Percentiles rank a stretch among this genome's conserved stretches.
phyloP scores from a whole-genome alignment of 176 grass and related monocot species.

The Musa troglodytarum region DNA sequence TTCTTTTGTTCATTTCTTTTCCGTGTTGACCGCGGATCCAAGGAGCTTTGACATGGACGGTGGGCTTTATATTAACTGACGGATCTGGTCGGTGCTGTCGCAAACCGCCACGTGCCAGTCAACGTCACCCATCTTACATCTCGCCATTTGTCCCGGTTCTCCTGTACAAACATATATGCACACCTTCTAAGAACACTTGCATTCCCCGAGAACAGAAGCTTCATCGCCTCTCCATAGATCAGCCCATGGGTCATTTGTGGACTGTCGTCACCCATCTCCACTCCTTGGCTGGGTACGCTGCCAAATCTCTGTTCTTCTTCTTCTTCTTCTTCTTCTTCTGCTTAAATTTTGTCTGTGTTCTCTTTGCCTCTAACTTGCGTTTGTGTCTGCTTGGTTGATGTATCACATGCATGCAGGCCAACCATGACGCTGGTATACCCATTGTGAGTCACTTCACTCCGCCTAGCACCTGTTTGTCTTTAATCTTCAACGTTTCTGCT shows the following conservation, averaged over 20 bases:
- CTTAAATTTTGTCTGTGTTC: not conserved
- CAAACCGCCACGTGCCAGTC: conserved; percentile 18
- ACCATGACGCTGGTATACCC: conserved; percentile 67
- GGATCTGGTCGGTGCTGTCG: conserved; percentile 34
- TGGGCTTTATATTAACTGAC: not conserved
- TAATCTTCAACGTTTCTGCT: not conserved
- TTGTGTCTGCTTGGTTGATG: not conserved
- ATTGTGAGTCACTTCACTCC: conserved; percentile 32
- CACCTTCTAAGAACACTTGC: not conserved
- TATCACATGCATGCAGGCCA: conserved; percentile 37
- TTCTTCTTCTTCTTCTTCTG: not conserved
- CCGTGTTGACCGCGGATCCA: no score
- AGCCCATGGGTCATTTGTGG: conserved; percentile 43
- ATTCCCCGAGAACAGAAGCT: no score
- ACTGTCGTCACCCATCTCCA: conserved; percentile 56
- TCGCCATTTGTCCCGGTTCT: conserved; percentile 16
- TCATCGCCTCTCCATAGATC: conserved; percentile 5
- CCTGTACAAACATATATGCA: not conserved
- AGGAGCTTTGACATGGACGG: not conserved
- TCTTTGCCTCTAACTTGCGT: not conserved
- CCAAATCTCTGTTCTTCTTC: conserved; percentile 6
- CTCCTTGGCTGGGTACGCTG: conserved; percentile 53
- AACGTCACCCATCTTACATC: not conserved
- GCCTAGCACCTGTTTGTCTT: not conserved
- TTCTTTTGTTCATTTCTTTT: no score